phyloP scores from a whole-genome alignment of 1,284 basidiomycete species.

The Serendipita sp. region DNA sequence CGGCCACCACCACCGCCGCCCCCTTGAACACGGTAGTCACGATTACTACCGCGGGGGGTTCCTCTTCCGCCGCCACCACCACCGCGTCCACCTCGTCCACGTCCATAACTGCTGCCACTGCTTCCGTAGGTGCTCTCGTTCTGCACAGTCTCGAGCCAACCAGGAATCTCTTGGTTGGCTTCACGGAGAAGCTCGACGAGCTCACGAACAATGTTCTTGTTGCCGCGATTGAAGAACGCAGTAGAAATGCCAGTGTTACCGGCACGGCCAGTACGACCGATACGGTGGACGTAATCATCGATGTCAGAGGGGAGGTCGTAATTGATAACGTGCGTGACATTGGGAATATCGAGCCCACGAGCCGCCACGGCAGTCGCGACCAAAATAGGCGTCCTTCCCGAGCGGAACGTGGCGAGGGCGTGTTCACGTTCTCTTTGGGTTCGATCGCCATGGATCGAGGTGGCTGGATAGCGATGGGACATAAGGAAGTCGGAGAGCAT shows the following conservation, averaged over 20 bases:
- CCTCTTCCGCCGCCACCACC: conserved; percentile 29
- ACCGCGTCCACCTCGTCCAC: conserved; percentile 47
- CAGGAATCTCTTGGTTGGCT: conserved; percentile 90
- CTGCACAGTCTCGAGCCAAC: conserved; percentile 82
- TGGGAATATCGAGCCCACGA: conserved; percentile 97
- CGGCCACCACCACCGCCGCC: conserved; percentile 27
- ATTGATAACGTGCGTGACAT: conserved; percentile 97
- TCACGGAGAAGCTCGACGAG: conserved; percentile 87
- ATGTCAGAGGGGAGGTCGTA: conserved; percentile 99
- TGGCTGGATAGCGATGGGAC: conserved; percentile 71
- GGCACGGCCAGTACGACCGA: conserved; percentile 98
- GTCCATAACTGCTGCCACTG: conserved; percentile 37
- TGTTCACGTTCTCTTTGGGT: conserved; percentile 95
- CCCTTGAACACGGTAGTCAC: conserved; percentile 31
- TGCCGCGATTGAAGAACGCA: conserved; percentile 86
- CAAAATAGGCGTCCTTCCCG: conserved; percentile 87
- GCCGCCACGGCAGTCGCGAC: conserved; percentile 98
- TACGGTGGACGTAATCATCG: conserved; percentile 96
- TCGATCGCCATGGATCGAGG: conserved; percentile 96
- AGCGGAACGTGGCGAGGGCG: conserved; percentile 90
- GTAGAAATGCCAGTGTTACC: conserved; percentile 96
- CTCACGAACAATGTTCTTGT: conserved; percentile 84
- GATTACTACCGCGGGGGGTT: conserved; percentile 21
- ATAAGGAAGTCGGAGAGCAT: conserved; percentile 95
- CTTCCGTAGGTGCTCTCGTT: conserved; percentile 68